A percentile compares a stretch with the other conserved stretches of the same genome.
Conservation (phyloP, 1,139 yeast species). For the Blastobotrys indianensis region DNA sequence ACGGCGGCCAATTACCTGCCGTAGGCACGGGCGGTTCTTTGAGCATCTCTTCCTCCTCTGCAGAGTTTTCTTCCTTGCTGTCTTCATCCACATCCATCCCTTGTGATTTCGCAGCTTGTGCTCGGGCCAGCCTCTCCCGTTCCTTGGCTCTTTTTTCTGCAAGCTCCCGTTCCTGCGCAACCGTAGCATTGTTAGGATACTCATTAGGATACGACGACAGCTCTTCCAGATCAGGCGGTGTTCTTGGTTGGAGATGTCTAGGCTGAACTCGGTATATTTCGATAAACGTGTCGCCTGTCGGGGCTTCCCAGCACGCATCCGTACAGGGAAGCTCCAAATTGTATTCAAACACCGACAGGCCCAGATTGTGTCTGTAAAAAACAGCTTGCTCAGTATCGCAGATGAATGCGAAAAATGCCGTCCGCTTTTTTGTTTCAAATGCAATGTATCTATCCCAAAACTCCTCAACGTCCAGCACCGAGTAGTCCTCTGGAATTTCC, state of each 20-base stretch:
- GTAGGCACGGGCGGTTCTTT: slow-evolving; percentile 12
- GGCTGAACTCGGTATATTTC: slow-evolving; percentile 34
- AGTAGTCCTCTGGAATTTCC: slow-evolving; percentile 13
- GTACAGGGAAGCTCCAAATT: slow-evolving; percentile 40
- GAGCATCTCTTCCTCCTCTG: slow-evolving; percentile 4
- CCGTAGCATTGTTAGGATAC: not conserved
- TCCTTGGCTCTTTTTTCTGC: not conserved
- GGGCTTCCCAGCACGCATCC: slow-evolving; percentile 40
- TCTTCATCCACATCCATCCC: not conserved
- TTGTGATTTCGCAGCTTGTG: slow-evolving; percentile 11
- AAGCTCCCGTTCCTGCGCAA: not conserved
- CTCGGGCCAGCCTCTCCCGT: not conserved
- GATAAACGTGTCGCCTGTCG: slow-evolving; percentile 26
- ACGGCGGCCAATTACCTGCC: slow-evolving; percentile 39
- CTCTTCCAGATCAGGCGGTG: slow-evolving; percentile 17
- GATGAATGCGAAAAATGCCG: slow-evolving; percentile 33
- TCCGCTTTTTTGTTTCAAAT: slow-evolving; percentile 32
- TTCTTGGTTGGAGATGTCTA: slow-evolving; percentile 25
- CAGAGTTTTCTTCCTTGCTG: not conserved
- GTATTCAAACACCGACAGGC: slow-evolving; percentile 36
- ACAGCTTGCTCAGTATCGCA: slow-evolving; percentile 34
- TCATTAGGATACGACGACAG: slow-evolving; percentile 5
- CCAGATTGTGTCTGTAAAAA: slow-evolving; percentile 26
- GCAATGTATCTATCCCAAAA: slow-evolving; percentile 33
- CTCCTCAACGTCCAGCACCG: slow-evolving; percentile 16